These are phyloP conservation scores for Alloteropsis semialata DNA, from an alignment of 176 grass and related monocot genomes.

Conservation along the genomic window DNA sequence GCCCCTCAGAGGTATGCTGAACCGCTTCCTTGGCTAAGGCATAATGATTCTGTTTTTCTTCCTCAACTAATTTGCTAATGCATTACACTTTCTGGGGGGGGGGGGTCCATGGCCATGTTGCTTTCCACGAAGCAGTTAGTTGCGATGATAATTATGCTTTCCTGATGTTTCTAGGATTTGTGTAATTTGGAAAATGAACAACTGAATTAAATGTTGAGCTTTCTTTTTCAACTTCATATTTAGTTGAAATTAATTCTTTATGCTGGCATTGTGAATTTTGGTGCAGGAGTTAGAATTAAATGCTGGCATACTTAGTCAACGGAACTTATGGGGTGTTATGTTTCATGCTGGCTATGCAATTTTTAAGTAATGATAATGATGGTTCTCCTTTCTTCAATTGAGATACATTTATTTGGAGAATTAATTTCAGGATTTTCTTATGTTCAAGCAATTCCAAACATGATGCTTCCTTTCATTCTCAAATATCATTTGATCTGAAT, in stretches of 20 bases:
- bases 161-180: background rate
- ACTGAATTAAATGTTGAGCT: background rate
- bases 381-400: background rate
- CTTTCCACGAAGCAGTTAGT: background rate
- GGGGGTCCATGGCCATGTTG: background rate
- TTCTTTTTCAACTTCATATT: background rate
- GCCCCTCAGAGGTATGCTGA: conserved; percentile 79
- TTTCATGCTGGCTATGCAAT: background rate
- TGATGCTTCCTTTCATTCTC: background rate
- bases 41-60: conserved; percentile 11
- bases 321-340: background rate
- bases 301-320: too few species aligned
- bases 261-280: background rate
- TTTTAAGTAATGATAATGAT: background rate
- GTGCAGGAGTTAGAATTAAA: background rate
- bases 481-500: background rate
- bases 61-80: conserved; percentile 6
- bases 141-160: background rate
- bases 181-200: conserved; percentile 4
- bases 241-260: background rate
- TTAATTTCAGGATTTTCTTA: background rate
- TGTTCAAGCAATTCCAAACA: background rate
- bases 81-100: background rate
- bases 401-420: background rate
- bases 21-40: background rate